Base-by-base conservation (phyloP, 495 filamentous ascomycete species). In the Parathielavia hyrcaniae region DNA sequence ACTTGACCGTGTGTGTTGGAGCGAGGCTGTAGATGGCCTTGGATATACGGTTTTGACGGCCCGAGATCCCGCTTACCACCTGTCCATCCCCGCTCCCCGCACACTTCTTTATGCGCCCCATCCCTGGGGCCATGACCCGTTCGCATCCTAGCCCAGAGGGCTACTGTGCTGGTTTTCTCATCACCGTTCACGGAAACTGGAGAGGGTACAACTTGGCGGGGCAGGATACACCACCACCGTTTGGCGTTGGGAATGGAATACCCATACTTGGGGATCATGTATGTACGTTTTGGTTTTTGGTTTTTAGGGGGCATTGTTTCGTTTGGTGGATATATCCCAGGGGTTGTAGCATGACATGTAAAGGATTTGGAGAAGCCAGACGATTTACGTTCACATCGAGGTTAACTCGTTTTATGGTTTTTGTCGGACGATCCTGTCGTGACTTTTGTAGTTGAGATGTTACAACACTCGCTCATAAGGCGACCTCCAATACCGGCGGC, bases 311-410 rank as follows among this genome's bases (percentile, higher is more conserved):
- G 48, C 14, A 22, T 44, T 44, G 12, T 51, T 39, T 45, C 40
- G n/a, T 58, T 52, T 51, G 55, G 40, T 46, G 55, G 55, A 58
- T 58, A 58, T 58, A 58, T 58, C 55, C 55, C 55, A 13, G 47
- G 55, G 55, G 14, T 45, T 50, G 17, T 44, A 35, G 55, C 55
- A 58, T 46, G 39, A 51, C 38, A 58, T 14, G 41, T 55, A 46
- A 2, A 54, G 40, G 52, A 46, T 54, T 30, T 36, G 19, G 35
- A 8, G 22, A 52, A 44, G 38, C 38, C 39, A 53, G 9, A 35
- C 36, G 52, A 54, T 23, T 35, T 48, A 55, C 43, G 43, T 39
- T 23, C 13, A 38, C 16, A 11, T 48, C 8, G 23, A n/a, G 20
- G 6, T 20, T 32, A 23, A 13, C 8, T 22, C 17, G 11, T 20